Evolutionary conservation across 495 filamentous ascomycete species (phyloP), one percentile per base, ranked within the genome.

Genomic region (Venustampulla echinocandica): DNA sequence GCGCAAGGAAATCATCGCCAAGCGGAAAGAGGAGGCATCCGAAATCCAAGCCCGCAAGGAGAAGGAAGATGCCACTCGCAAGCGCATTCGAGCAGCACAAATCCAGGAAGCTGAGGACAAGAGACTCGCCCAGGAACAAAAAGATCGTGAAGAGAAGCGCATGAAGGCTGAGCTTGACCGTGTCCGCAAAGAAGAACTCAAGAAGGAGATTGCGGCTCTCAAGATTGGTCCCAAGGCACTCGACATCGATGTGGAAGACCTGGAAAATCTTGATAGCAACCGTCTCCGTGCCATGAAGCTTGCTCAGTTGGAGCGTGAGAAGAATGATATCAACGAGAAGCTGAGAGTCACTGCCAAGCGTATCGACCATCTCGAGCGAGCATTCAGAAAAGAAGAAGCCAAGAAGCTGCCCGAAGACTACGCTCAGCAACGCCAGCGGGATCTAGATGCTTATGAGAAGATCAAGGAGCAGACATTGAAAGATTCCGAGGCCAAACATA

Each of bases 311-410:
- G 92, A 97, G 67, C 88, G 90, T 49, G 93, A 98, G 71, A 98
- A 97, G 80, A 93, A 90, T 59, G 89, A 78, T 57, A 79, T 95
- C 54, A 79, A 81, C 35, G 90, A 96, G 64, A 88, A 85, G 58
- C 74, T 97, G 35, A 82, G 89, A 50, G 76, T 90, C 52, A 95
- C 90, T 39, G 85, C 84, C 61, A 96, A 95, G 77, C 82, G 92
- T 50, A 89, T 97, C 61, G 92, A 98, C 64, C 92, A 98, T 68
- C 72, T 98, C 55, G 92, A 98, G 73, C 87, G 92, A 67, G 93
- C 92, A 19, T 90, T 92, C 75, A 79, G 93, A 55, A 84, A 86
- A 55, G 93, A 97, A 65, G 92, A 98, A 62, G 65, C 85, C 56
- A 95, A 95, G 76, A 86, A 95, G 63, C 71, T 98, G 41, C 69